Evolutionary conservation across 306 rosid genomes (phyloP), one percentile per base, ranked within the genome.

Genomic region (Prunus padus): DNA sequence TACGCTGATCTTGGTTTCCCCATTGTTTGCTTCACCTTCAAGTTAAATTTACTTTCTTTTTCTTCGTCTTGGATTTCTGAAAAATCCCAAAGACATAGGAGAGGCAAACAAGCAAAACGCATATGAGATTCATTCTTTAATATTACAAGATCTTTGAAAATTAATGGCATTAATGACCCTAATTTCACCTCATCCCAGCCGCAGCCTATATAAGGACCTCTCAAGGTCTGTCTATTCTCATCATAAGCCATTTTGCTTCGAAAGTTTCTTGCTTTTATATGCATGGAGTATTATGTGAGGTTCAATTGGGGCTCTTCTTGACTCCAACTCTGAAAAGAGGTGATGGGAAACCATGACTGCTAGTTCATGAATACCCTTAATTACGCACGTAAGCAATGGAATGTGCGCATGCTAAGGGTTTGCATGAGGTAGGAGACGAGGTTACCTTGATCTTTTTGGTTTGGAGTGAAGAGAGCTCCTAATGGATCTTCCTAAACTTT

Each of bases 381-480:
- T 47, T 79, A 74, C 55, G 31, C 61, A 76, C 18, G 6, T 8
- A 11, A 54, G 0, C 4, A 1, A 8, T 13, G 20, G 8, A 8
- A 19, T 33, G 19, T 71, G 74, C 68, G 67, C 78, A 77, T 66
- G 31, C 84, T 71, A 81, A 37, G 74, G 88, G 89, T 85, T 51
- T 84, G 85, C 89, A 84, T 86, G 93, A 86, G 73, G 5, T 83
- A 61, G 89, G 90, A 84, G 90, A 84, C 75, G 80, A 74, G 80
- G 82, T 60, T 81, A 5, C 71, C 82, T 69, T 89, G 80, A 85
- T 87, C 80, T 65, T 89, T 86, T 85, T 80, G 73, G 86, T 73
- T 89, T 87, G 91, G 93, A 85, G 91, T 89, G 91, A 89, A 89
- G 88, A 87, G 89, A 87, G 91, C 86, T 89, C 81, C 61, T 15